These are phyloP conservation scores for Westerdykella ornata DNA, from an alignment of 2,329 filamentous ascomycete genomes.

Conservation along the genomic window DNA sequence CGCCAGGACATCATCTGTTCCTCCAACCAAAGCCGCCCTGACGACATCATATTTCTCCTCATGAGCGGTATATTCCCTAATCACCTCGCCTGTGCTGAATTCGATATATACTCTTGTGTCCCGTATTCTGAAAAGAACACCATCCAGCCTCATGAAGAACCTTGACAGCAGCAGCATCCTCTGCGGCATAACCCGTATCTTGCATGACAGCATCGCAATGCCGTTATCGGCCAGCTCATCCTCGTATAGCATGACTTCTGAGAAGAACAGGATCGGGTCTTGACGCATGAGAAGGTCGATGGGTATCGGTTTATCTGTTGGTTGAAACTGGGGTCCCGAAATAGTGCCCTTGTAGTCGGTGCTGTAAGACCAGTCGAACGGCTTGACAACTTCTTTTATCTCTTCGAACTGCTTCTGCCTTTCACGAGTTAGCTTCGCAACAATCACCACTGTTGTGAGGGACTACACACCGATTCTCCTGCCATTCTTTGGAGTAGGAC, in stretches of 20 bases:
- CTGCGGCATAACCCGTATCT: conserved; percentile 86
- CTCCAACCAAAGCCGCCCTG: conserved; percentile 51
- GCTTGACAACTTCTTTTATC: conserved; percentile 89
- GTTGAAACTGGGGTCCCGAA: conserved; percentile 35
- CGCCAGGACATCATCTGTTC: conserved; percentile 64
- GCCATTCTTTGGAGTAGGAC: conserved; percentile 86
- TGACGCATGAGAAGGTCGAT: conserved; percentile 78
- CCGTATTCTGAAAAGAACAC: conserved; percentile 77
- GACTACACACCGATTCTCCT: conserved; percentile 52
- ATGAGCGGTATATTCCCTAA: conserved; percentile 83
- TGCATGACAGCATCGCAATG: conserved; percentile 82
- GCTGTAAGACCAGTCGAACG: conserved; percentile 97
- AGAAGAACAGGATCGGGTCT: conserved; percentile 93
- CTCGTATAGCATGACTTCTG: conserved; percentile 93
- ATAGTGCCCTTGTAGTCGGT: conserved; percentile 77
- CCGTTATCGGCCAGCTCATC: conserved; percentile 98
- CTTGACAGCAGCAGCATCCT: conserved; percentile 77
- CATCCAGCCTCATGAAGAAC: conserved; percentile 89
- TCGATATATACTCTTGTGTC: conserved; percentile 92
- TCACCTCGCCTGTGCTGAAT: conserved; percentile 69
- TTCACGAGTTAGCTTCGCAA: background rate
- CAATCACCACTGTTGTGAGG: background rate
- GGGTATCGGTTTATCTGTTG: conserved; percentile 59
- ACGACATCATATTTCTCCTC: conserved; percentile 76
- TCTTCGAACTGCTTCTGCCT: conserved; percentile 74